Evolutionary conservation across 805 yeast species (phyloP).

Genomic region (Myxozyma vanderwaltii): DNA sequence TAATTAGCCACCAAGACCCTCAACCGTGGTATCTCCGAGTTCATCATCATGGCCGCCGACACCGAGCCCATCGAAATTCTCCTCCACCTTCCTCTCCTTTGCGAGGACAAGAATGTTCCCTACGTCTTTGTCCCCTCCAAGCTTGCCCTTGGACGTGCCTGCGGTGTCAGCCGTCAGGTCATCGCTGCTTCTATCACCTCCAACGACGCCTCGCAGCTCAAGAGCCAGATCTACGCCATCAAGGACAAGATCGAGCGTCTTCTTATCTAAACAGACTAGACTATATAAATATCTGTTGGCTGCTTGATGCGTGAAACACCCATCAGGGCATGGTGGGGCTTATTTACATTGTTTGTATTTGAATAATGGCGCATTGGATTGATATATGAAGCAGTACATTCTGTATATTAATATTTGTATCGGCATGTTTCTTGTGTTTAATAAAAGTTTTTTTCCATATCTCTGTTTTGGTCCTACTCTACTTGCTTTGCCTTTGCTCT

Average conservation of each 20-base stretch:
- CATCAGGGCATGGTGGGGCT: not conserved
- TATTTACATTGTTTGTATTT: not conserved
- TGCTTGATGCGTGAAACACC: not conserved
- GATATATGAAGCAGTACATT: not conserved
- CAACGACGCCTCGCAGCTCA: conserved; percentile 96
- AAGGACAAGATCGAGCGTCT: conserved; percentile 99
- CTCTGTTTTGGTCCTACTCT: not conserved
- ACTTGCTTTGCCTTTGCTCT: no score
- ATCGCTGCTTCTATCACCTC: conserved; percentile 98
- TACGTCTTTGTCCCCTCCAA: conserved; percentile 98
- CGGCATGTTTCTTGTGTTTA: not conserved
- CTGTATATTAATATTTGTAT: not conserved
- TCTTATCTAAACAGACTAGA: conserved; percentile 60
- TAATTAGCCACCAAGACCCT: conserved; percentile 33
- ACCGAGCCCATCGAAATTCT: conserved; percentile 99
- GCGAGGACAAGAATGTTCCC: conserved; percentile 99
- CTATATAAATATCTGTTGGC: not conserved
- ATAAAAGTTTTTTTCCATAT: not conserved
- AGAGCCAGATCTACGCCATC: conserved; percentile 94
- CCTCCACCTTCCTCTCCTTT: conserved; percentile 92
- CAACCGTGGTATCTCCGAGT: conserved; percentile 34
- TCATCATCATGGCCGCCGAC: conserved; percentile 86
- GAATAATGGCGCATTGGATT: conserved; percentile 1
- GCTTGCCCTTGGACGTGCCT: conserved; percentile 98
- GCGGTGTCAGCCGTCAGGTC: conserved; percentile 99